These are phyloP conservation scores for Saccharomycopsis microspora DNA, from an alignment of 805 yeast genomes.

Conservation along the genomic window DNA sequence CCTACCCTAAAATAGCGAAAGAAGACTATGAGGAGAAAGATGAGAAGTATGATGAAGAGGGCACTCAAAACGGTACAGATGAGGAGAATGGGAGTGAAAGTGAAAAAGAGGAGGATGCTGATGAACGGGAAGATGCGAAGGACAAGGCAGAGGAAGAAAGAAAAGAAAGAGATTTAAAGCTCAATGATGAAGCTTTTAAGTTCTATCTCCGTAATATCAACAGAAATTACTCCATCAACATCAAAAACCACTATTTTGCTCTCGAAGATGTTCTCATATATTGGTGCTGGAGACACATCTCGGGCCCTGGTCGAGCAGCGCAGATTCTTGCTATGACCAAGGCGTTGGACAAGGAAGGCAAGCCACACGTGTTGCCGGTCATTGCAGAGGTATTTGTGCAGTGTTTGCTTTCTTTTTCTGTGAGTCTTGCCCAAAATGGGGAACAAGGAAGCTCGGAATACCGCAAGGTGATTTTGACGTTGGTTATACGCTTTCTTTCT, in stretches of 20 bases:
- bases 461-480: slow-evolving; percentile 34
- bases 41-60: background rate
- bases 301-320: background rate
- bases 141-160: background rate
- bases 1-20: background rate
- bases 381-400: slow-evolving; percentile 17
- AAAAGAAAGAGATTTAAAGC: background rate
- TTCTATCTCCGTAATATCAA: too few species aligned
- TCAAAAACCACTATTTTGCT: slow-evolving; percentile 9
- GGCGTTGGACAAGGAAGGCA: background rate
- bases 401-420: slow-evolving; percentile 19
- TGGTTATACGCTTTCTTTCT: slow-evolving; percentile 53
- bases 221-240: too few species aligned
- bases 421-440: slow-evolving; percentile 15
- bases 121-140: too few species aligned
- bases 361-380: background rate
- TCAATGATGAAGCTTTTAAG: too few species aligned
- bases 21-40: background rate
- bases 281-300: slow-evolving; percentile 28
- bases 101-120: background rate
- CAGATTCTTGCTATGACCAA: background rate
- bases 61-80: background rate
- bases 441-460: background rate
- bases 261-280: slow-evolving; percentile 23
- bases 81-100: background rate